phyloP scores from a whole-genome alignment of 768 basidiomycete genomes.

The Megacollybia marginata region DNA sequence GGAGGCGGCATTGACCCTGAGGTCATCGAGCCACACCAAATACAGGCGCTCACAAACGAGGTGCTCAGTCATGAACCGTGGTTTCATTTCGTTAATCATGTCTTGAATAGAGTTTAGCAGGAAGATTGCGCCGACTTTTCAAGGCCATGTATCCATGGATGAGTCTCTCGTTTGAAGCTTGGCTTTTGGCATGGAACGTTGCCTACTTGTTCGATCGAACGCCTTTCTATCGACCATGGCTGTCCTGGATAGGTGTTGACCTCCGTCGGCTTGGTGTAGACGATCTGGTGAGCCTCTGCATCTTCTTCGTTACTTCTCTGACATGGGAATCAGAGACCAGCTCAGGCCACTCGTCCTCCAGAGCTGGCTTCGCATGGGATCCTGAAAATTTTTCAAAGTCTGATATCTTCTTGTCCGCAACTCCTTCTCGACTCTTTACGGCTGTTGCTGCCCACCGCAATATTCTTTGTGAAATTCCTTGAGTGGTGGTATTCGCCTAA shows the following conservation, averaged over 20 bases:
- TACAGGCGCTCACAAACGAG: conserved; percentile 39
- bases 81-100: conserved; percentile 3
- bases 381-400: conserved; percentile 34
- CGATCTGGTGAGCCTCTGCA: conserved; percentile 54
- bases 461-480: conserved; percentile 93
- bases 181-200: conserved; percentile 78
- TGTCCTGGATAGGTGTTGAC: conserved; percentile 78
- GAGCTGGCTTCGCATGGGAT: conserved; percentile 25
- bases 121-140: conserved; percentile 53
- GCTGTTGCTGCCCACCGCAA: conserved; percentile 75
- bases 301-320: not conserved
- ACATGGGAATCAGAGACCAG: not conserved
- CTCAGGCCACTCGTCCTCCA: conserved; percentile 16
- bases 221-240: conserved; percentile 86
- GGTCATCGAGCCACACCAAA: conserved; percentile 35
- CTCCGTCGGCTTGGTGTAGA: conserved; percentile 72
- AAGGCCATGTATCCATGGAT: conserved; percentile 77
- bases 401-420: conserved; percentile 48
- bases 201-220: conserved; percentile 87
- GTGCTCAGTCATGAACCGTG: conserved; percentile 27
- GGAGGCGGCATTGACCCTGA: conserved; percentile 78
- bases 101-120: conserved; percentile 38
- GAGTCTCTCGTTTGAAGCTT: conserved; percentile 72
- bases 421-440: conserved; percentile 71
- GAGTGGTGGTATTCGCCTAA: conserved; percentile 99